Percentiles rank a stretch among this genome's conserved stretches.
Evolutionary conservation across 805 yeast genomes (phyloP).

Genomic region (Candida stauntonica): DNA sequence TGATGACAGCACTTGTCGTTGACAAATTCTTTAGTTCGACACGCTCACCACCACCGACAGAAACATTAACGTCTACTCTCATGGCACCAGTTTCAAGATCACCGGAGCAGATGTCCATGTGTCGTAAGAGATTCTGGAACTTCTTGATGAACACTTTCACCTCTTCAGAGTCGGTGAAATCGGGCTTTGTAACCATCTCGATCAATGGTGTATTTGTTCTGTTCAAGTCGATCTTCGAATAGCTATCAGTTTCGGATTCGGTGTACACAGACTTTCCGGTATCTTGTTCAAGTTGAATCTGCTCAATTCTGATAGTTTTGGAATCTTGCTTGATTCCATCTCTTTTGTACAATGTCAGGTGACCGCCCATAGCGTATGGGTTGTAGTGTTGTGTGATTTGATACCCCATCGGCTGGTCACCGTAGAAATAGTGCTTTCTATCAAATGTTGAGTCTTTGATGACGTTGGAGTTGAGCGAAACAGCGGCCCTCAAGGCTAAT

Average conservation of each 20-base stretch:
- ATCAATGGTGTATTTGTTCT: constrained; percentile 83
- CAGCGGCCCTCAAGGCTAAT: constrained; percentile 68
- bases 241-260: constrained; percentile 27
- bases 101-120: constrained; percentile 74
- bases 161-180: constrained; percentile 60
- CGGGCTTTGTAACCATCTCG: constrained; percentile 90
- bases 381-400: constrained; percentile 88
- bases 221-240: constrained; percentile 66
- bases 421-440: constrained; percentile 92
- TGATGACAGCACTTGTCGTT: constrained; percentile 71
- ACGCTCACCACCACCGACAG: constrained; percentile 64
- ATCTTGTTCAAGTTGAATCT: constrained; percentile 91
- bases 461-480: constrained; percentile 60
- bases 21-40: constrained; percentile 90
- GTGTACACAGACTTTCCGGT: constrained; percentile 76
- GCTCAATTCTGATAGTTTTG: constrained; percentile 59
- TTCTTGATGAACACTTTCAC: constrained; percentile 78
- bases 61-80: constrained; percentile 92
- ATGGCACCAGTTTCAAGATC: constrained; percentile 93
- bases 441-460: constrained; percentile 66
- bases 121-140: constrained; percentile 66
- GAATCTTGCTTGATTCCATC: constrained; percentile 48
- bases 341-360: constrained; percentile 41
- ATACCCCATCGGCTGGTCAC: constrained; percentile 94
- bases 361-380: constrained; percentile 75